Conservation (phyloP, 495 filamentous ascomycete genomes). For the Terfezia boudieri region DNA sequence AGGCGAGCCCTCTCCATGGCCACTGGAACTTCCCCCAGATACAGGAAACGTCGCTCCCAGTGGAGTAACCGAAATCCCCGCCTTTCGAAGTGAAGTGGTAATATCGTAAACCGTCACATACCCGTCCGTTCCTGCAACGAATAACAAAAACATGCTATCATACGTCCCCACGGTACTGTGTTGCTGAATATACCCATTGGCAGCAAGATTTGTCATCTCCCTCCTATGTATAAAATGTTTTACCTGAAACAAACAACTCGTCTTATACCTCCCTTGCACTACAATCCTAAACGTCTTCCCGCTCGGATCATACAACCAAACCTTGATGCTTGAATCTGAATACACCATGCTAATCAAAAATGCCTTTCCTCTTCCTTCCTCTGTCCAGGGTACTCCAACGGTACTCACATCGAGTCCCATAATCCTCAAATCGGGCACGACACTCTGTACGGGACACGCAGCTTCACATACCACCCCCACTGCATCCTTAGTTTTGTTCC, state of each 20-base stretch:
- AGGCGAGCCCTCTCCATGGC: slow-evolving; percentile 27
- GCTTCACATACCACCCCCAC: slow-evolving; percentile 42
- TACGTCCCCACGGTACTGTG: background rate
- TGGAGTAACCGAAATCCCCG: slow-evolving; percentile 17
- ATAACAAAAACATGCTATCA: slow-evolving; percentile 14
- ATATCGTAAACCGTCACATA: slow-evolving; percentile 34
- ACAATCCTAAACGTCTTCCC: slow-evolving; percentile 31
- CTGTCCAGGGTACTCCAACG: slow-evolving; percentile 22
- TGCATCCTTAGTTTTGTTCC: slow-evolving; percentile 9
- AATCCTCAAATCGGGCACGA: slow-evolving; percentile 51
- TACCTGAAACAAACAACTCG: slow-evolving; percentile 32
- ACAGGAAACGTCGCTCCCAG: slow-evolving; percentile 1
- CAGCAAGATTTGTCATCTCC: too few relatives aligned
- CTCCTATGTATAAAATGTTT: slow-evolving; percentile 34
- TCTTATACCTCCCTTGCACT: slow-evolving; percentile 40
- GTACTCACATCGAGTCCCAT: slow-evolving; percentile 41
- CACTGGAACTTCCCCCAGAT: slow-evolving; percentile 17
- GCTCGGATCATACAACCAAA: slow-evolving; percentile 35
- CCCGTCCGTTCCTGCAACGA: slow-evolving; percentile 43
- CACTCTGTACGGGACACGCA: slow-evolving; percentile 32
- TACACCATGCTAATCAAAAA: slow-evolving; percentile 39
- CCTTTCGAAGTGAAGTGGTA: slow-evolving; percentile 15
- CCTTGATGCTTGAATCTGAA: slow-evolving; percentile 55
- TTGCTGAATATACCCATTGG: too few relatives aligned
- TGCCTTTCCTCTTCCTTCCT: slow-evolving; percentile 16